A percentile compares a stretch with the other conserved stretches of the same genome.
These are phyloP conservation scores for Starmera dryadoides DNA, from an alignment of 805 yeast genomes.

Conservation along the genomic window DNA sequence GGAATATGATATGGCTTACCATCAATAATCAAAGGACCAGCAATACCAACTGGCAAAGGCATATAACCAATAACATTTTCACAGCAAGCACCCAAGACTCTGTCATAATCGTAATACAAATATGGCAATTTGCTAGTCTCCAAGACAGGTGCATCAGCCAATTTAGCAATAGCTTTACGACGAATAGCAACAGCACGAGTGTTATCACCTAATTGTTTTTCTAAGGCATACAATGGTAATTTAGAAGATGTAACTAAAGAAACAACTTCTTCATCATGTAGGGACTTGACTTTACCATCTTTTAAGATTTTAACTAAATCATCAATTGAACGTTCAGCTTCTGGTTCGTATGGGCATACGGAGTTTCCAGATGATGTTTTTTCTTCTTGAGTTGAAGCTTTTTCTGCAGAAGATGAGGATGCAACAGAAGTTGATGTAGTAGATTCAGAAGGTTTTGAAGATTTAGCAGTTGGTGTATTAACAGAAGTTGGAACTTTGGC, in stretches of 20 bases:
- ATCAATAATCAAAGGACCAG: conserved; percentile 93
- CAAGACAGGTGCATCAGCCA: conserved; percentile 77
- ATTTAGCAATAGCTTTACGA: conserved; percentile 81
- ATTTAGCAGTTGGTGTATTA: too few species aligned
- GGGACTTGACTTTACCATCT: conserved; percentile 60
- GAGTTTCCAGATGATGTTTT: background rate
- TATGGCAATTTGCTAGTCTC: conserved; percentile 71
- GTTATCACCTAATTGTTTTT: conserved; percentile 82
- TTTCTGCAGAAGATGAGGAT: conserved; percentile 12
- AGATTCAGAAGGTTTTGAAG: too few species aligned
- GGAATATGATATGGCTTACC: conserved; percentile 87
- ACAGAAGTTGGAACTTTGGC: background rate
- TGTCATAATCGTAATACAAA: conserved; percentile 79
- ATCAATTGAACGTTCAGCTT: conserved; percentile 40
- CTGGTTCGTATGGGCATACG: conserved; percentile 29
- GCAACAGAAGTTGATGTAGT: background rate
- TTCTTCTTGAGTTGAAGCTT: background rate
- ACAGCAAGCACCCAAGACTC: conserved; percentile 98
- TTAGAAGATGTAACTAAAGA: conserved; percentile 66
- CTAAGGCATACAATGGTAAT: conserved; percentile 88
- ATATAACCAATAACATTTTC: conserved; percentile 95
- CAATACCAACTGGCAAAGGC: conserved; percentile 97
- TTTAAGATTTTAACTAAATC: conserved; percentile 57
- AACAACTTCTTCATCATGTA: conserved; percentile 69
- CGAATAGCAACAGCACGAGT: conserved; percentile 92